Base-by-base conservation (phyloP, 208 protist species). In the Endotrypanum monterogeii region DNA sequence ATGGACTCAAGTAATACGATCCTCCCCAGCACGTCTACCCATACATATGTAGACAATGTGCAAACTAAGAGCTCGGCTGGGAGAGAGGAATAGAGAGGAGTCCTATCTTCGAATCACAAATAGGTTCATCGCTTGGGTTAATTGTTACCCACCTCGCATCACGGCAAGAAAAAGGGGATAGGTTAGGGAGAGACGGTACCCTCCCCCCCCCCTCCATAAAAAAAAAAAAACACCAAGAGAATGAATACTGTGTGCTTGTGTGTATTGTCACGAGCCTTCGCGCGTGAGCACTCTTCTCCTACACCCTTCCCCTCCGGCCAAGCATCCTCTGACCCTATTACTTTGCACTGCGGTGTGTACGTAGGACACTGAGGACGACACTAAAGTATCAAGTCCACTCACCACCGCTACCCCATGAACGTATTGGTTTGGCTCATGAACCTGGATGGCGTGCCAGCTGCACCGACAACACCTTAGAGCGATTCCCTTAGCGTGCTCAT, bases 401-500 rank as follows among this genome's bases (percentile, higher is more conserved):
- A 35, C 9, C 58, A 30, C 58, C 23, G 32, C 39, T 48, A 5
- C 12, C 35, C 35, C 20, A 14, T 23, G 44, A 18, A 20, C 58
- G 20, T 46, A 16, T 25, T 41, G 35, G 20, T 9, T 23, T 18
- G 35, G 35, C 58, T 8, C 20, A 5, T 63, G 35, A 8, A 3
- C 20, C 58, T 44, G 58, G 18, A 46, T 63, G 35, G 58, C 58
- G 35, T 37, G 32, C 20, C 20, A 8, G 58, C 58, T 12, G 14
- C 58, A 5, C 44, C 20, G 18, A 44, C 58, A 23, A 63, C 30
- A 20, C 23, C 0, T 46, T 63, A 63, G 58, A 63, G 58, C 12
- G 58, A 63, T 18, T 71, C 70, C 63, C 75, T 80, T 37, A 80
- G 71, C 25, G 65, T 76, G 28, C 66, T 50, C 69, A 80, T 71